Conservation (phyloP, 2,329 filamentous ascomycete species). For the Fusarium sp. region DNA sequence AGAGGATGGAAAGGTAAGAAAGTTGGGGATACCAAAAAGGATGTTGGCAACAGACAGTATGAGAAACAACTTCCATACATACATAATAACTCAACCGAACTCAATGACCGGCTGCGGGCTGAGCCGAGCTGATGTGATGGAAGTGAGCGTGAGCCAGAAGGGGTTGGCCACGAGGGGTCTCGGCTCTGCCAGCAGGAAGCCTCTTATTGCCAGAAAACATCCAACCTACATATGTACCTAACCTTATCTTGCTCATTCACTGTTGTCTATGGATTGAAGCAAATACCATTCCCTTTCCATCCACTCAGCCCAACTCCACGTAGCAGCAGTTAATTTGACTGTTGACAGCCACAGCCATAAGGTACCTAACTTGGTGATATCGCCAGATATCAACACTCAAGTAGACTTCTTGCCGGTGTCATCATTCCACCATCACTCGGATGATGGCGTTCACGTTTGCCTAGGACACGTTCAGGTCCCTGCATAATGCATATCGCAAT, state of each 20-base stretch:
- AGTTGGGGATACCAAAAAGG: neutral
- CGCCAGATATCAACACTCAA: neutral
- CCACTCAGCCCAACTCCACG: neutral
- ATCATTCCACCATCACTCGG: neutral
- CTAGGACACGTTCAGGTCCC: slow-evolving; percentile 5
- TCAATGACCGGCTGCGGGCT: neutral
- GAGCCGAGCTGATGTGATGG: neutral
- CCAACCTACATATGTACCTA: neutral
- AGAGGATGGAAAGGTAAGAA: neutral
- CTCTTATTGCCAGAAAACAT: slow-evolving; percentile 13
- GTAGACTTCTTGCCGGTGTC: neutral
- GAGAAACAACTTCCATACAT: neutral
- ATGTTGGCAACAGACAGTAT: neutral
- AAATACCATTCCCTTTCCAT: neutral
- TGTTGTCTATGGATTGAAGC: neutral
- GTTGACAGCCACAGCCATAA: neutral
- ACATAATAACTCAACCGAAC: neutral
- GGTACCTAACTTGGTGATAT: neutral
- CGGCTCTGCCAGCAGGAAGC: slow-evolving; percentile 11
- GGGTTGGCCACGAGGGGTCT: neutral
- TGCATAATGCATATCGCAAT: slow-evolving; percentile 13
- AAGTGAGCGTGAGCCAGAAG: neutral
- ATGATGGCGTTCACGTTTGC: slow-evolving; percentile 4
- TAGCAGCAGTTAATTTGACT: neutral
- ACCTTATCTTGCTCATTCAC: neutral